Conservation (phyloP, 2,329 filamentous ascomycete species). For the Apiospora marii region DNA sequence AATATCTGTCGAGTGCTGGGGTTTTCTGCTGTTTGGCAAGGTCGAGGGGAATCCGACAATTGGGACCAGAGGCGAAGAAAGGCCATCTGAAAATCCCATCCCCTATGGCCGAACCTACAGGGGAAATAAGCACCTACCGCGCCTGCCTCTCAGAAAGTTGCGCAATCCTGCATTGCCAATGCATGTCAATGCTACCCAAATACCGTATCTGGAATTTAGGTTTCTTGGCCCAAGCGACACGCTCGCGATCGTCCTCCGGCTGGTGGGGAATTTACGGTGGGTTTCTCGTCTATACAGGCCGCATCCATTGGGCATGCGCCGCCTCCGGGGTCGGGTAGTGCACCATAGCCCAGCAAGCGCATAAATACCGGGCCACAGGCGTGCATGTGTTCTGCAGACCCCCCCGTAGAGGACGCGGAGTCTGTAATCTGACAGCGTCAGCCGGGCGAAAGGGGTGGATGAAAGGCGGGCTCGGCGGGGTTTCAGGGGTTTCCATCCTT, state of each 20-base stretch:
- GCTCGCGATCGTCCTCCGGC: neutral
- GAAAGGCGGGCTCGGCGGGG: neutral
- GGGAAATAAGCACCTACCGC: neutral
- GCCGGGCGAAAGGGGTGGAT: neutral
- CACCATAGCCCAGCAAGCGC: neutral
- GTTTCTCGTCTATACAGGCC: neutral
- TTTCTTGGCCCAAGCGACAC: neutral
- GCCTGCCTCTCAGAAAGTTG: neutral
- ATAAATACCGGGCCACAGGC: neutral
- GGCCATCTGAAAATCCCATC: neutral
- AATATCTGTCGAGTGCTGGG: neutral
- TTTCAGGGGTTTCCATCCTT: neutral
- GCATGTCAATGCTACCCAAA: slow-evolving; percentile 3
- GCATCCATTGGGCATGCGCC: neutral
- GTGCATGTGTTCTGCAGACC: neutral
- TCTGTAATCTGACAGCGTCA: neutral
- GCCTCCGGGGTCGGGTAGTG: neutral
- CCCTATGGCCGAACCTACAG: neutral
- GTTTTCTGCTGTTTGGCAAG: neutral
- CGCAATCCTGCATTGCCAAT: neutral
- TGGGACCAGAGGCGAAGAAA: neutral
- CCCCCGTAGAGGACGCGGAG: neutral
- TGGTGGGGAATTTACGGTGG: neutral
- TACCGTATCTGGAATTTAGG: neutral
- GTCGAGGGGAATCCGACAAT: neutral